Evolutionary conservation across 257 asterid genomes (phyloP).

Genomic region (Ilex asprella): DNA sequence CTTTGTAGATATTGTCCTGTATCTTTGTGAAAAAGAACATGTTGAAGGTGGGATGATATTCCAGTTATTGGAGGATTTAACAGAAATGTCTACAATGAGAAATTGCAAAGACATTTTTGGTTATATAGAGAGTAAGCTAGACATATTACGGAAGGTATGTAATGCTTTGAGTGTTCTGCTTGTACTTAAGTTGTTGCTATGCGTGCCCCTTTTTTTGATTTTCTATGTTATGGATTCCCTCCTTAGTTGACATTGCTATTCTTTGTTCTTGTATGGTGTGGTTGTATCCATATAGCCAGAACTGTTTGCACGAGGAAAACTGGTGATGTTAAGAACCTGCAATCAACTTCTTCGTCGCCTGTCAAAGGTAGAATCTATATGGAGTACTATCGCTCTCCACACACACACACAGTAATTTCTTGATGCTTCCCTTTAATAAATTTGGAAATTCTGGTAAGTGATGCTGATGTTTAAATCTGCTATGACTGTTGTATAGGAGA

Average conservation of each 20-base stretch:
- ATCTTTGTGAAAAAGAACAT: slow-evolving; percentile 96
- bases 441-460: too few relatives aligned
- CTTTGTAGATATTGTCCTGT: slow-evolving; percentile 72
- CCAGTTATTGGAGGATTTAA: slow-evolving; percentile 96
- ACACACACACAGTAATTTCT: too few relatives aligned
- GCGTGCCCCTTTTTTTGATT: slow-evolving; percentile 1
- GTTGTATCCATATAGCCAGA: slow-evolving; percentile 59
- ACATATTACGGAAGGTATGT: slow-evolving; percentile 87
- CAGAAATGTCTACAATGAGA: slow-evolving; percentile 99
- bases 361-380: slow-evolving; percentile 57
- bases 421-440: too few relatives aligned
- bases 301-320: slow-evolving; percentile 97
- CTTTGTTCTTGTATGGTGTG: slow-evolving; percentile 10
- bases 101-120: slow-evolving; percentile 93
- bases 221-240: slow-evolving; percentile 4
- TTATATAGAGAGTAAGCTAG: slow-evolving; percentile 92
- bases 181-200: slow-evolving; percentile 2
- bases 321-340: slow-evolving; percentile 97
- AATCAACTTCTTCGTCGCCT: slow-evolving; percentile 98
- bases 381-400: too few relatives aligned
- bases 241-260: slow-evolving; percentile 4
- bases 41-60: slow-evolving; percentile 98
- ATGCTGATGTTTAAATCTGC: not conserved
- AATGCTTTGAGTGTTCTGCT: slow-evolving; percentile 6
- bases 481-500: not conserved